phyloP scores from a whole-genome alignment of 345 rosid species.

The Raphanus sativus region DNA sequence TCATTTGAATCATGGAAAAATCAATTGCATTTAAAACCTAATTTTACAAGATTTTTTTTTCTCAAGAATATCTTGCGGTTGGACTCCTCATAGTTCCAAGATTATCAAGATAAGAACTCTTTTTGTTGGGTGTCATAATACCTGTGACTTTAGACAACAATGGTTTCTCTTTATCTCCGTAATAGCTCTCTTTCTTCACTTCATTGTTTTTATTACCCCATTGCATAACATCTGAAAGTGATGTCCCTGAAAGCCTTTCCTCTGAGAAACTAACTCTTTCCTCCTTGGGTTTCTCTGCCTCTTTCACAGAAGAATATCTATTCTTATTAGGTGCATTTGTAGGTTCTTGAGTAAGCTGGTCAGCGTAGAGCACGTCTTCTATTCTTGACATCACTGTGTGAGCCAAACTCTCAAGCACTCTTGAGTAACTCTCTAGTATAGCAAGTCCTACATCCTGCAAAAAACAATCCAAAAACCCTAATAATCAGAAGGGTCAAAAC shows the following conservation, averaged over 20 bases:
- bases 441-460: constrained; percentile 85
- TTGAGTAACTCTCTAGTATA: constrained; percentile 78
- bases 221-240: constrained; percentile 69
- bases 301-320: constrained; percentile 17
- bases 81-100: constrained; percentile 71
- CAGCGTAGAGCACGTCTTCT: constrained; percentile 75
- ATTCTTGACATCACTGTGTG: constrained; percentile 71
- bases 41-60: constrained; percentile 10
- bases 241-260: constrained; percentile 45
- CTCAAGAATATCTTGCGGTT: constrained; percentile 46
- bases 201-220: constrained; percentile 60
- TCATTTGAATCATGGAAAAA: constrained; percentile 10
- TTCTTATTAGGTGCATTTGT: constrained; percentile 42
- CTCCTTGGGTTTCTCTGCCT: constrained; percentile 33
- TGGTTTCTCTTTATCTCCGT: constrained; percentile 49
- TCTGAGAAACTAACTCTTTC: constrained; percentile 29
- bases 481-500: neutral
- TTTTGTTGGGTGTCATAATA: constrained; percentile 48
- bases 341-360: constrained; percentile 58
- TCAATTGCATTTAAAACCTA: constrained; percentile 18
- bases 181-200: constrained; percentile 42
- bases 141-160: constrained; percentile 42
- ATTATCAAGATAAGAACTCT: constrained; percentile 60
- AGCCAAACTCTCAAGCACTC: constrained; percentile 84
- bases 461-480: neutral